These are phyloP conservation scores for Casuarina glauca DNA, from an alignment of 306 rosid genomes.

Conservation along the genomic window DNA sequence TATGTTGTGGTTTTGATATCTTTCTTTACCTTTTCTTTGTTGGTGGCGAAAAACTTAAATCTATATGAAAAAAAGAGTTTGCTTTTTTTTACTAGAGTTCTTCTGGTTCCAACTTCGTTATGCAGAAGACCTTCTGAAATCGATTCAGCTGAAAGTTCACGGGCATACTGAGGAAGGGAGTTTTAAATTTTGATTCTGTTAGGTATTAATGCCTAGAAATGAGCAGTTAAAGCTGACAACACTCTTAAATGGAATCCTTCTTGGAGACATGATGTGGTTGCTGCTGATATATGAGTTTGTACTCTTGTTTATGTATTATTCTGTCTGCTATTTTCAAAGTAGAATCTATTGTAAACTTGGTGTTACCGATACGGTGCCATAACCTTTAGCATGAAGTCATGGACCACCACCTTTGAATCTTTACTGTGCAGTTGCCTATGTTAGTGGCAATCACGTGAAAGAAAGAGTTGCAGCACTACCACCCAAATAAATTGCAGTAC, in stretches of 20 bases:
- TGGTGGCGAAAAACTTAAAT: slow-evolving; percentile 38
- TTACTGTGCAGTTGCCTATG: not conserved
- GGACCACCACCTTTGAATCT: slow-evolving; percentile 31
- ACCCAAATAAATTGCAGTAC: not conserved
- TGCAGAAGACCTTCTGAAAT: slow-evolving; percentile 5
- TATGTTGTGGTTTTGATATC: slow-evolving; percentile 34
- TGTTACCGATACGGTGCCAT: not conserved
- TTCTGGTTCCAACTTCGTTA: not conserved
- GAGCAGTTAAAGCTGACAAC: not conserved
- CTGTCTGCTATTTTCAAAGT: not conserved
- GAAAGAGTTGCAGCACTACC: not conserved
- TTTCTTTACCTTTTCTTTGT: slow-evolving; percentile 24
- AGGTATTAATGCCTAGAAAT: not conserved
- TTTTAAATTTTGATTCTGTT: not conserved
- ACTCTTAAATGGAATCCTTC: not conserved
- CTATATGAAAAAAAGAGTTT: slow-evolving; percentile 35
- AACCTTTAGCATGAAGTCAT: not conserved
- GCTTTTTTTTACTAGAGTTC: slow-evolving; percentile 19
- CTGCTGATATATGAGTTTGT: not conserved
- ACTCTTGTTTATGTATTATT: not conserved
- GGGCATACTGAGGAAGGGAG: not conserved
- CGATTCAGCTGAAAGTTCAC: not conserved
- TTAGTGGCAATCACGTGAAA: not conserved
- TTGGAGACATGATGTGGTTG: not conserved
- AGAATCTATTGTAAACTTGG: slow-evolving; percentile 1